Evolutionary conservation across 495 filamentous ascomycete species (phyloP).

Genomic region (Aspergillus taichungensis): DNA sequence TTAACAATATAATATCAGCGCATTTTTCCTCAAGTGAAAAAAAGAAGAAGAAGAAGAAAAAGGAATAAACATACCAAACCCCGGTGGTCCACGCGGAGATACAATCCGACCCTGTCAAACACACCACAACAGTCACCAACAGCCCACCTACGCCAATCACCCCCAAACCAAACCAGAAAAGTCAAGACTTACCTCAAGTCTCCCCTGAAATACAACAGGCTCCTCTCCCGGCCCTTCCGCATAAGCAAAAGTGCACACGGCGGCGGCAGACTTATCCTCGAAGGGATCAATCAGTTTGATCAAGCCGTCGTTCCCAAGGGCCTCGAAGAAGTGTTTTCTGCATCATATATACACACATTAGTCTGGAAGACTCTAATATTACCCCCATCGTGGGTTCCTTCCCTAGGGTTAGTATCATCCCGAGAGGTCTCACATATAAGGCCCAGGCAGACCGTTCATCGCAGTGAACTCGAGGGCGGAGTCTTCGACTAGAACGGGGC

Average conservation of each 20-base stretch:
- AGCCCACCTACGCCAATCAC: neutral
- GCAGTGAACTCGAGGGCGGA: constrained; percentile 82
- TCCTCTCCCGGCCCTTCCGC: constrained; percentile 67
- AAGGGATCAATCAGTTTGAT: constrained; percentile 75
- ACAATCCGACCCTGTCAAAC: constrained; percentile 41
- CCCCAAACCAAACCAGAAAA: neutral
- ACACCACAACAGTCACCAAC: too few relatives aligned
- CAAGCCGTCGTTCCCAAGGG: constrained; percentile 65
- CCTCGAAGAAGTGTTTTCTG: constrained; percentile 82
- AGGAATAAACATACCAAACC: constrained; percentile 48
- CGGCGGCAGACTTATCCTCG: constrained; percentile 75
- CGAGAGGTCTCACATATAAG: constrained; percentile 64
- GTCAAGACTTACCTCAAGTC: constrained; percentile 29
- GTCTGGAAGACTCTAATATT: neutral
- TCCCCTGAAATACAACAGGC: constrained; percentile 74
- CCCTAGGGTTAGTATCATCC: neutral
- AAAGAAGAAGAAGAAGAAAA: neutral
- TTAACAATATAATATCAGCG: constrained; percentile 10
- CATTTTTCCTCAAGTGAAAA: neutral
- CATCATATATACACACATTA: neutral
- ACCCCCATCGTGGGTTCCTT: too few relatives aligned
- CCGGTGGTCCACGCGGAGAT: constrained; percentile 41
- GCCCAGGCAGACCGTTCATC: constrained; percentile 70
- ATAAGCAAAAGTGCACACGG: constrained; percentile 86
- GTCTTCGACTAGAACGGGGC: constrained; percentile 91